phyloP scores from a whole-genome alignment of 1,139 yeast species.

The Kodamaea sp. region DNA sequence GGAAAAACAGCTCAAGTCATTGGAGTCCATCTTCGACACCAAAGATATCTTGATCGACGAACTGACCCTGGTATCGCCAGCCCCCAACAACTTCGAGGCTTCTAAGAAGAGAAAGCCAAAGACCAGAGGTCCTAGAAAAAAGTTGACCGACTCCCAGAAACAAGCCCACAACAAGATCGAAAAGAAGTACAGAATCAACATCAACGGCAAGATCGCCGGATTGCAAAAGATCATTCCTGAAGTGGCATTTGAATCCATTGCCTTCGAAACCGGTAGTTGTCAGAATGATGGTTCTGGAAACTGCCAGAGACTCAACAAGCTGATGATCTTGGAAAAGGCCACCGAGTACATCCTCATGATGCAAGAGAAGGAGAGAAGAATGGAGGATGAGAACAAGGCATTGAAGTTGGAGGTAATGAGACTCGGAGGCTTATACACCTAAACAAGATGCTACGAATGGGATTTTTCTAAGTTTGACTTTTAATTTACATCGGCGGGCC shows the following conservation, averaged over 20 bases:
- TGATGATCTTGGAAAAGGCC: conserved; percentile 67
- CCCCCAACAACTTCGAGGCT: background rate
- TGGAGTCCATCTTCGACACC: conserved; percentile 29
- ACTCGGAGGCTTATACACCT: background rate
- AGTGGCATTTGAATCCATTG: conserved; percentile 58
- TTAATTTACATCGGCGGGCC: too few species aligned
- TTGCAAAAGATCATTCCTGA: conserved; percentile 66
- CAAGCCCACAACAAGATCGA: conserved; percentile 73
- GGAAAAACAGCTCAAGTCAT: conserved; percentile 5
- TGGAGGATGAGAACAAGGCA: conserved; percentile 28
- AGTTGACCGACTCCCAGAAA: conserved; percentile 61
- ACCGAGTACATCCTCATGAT: conserved; percentile 56
- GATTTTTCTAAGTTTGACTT: too few species aligned
- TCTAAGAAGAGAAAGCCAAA: conserved; percentile 35
- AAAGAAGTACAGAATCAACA: conserved; percentile 69
- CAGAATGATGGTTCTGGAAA: conserved; percentile 9
- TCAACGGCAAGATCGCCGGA: conserved; percentile 70
- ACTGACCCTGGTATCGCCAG: background rate
- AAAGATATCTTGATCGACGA: conserved; percentile 24
- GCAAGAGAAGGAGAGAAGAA: conserved; percentile 44
- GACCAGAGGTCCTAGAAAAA: conserved; percentile 55
- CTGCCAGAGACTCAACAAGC: conserved; percentile 50
- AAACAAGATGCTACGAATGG: too few species aligned
- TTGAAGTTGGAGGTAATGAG: conserved; percentile 14
- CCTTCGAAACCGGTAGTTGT: conserved; percentile 49